Conservation (phyloP, 495 filamentous ascomycete species). For the Oidiodendron maius region DNA sequence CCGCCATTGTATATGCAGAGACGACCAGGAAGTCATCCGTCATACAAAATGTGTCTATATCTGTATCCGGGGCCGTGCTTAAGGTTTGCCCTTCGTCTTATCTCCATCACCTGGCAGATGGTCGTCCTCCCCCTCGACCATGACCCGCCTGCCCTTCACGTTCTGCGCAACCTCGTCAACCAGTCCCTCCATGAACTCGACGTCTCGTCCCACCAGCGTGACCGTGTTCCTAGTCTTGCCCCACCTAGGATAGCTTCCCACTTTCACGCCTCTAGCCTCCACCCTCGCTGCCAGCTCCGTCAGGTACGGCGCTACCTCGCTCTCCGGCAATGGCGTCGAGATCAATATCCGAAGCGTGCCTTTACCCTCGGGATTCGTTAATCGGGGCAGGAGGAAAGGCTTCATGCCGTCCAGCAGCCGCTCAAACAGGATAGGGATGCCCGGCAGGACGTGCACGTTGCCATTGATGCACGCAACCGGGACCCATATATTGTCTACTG, state of each 20-base stretch:
- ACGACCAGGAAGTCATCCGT: too few species aligned
- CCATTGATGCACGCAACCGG: constrained; percentile 82
- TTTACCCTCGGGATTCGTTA: constrained; percentile 73
- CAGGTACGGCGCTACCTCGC: constrained; percentile 73
- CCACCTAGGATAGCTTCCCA: constrained; percentile 96
- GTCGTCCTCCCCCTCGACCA: constrained; percentile 41
- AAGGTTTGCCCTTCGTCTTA: too few species aligned
- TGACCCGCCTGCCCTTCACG: constrained; percentile 38
- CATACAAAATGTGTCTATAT: too few species aligned
- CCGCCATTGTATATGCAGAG: too few species aligned
- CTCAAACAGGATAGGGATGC: constrained; percentile 81
- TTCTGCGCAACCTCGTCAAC: constrained; percentile 41
- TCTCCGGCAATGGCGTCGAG: constrained; percentile 83
- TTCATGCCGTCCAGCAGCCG: constrained; percentile 70
- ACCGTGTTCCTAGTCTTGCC: constrained; percentile 83
- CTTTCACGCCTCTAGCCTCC: constrained; percentile 71
- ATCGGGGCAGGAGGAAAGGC: constrained; percentile 56
- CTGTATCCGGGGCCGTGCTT: too few species aligned
- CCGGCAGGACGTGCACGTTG: constrained; percentile 90
- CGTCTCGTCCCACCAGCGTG: constrained; percentile 73
- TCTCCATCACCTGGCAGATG: too few species aligned
- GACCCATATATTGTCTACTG: constrained; percentile 81
- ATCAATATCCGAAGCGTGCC: constrained; percentile 72
- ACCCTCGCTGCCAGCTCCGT: constrained; percentile 70
- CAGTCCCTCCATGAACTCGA: constrained; percentile 41